Percentiles rank a stretch among this genome's conserved stretches.
These are phyloP conservation scores for Butyriboletus appendiculatus DNA, from an alignment of 1,284 basidiomycete species.

Conservation along the genomic window DNA sequence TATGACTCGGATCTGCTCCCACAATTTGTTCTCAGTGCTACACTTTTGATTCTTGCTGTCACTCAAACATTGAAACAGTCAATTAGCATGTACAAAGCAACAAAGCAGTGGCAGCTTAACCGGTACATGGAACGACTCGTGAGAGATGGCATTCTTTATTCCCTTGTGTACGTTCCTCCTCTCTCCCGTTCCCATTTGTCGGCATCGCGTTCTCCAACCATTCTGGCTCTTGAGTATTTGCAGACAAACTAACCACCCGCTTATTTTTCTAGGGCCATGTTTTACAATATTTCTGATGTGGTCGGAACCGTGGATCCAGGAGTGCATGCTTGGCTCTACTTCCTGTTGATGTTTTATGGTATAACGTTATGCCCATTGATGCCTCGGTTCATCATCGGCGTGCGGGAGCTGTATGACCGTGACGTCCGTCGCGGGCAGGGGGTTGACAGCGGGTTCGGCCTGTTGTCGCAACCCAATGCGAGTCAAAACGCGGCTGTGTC, in stretches of 20 bases:
- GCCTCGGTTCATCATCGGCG: background rate
- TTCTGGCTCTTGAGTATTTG: background rate
- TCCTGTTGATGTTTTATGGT: background rate
- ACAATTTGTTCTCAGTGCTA: too few relatives aligned
- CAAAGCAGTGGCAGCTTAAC: too few relatives aligned
- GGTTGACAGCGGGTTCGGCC: background rate
- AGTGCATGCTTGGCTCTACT: too few relatives aligned
- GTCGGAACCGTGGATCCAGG: too few relatives aligned
- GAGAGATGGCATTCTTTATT: background rate
- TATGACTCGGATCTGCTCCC: too few relatives aligned
- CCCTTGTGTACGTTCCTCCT: background rate
- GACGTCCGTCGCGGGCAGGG: background rate
- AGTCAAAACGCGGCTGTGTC: background rate
- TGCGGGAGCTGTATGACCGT: background rate
- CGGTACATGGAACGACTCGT: background rate
- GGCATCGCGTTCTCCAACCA: background rate
- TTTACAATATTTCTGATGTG: too few relatives aligned
- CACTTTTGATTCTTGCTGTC: too few relatives aligned
- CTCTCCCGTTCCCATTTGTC: background rate
- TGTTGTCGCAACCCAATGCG: background rate
- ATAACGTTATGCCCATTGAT: background rate
- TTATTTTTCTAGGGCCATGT: too few relatives aligned
- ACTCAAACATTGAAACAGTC: too few relatives aligned
- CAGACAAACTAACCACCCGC: too few relatives aligned
- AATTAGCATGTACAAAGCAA: too few relatives aligned